A percentile compares a stretch with the other conserved stretches of the same genome.
Conservation (phyloP, 2,329 filamentous ascomycete genomes). For the Sporothrix brunneoviolacea region DNA sequence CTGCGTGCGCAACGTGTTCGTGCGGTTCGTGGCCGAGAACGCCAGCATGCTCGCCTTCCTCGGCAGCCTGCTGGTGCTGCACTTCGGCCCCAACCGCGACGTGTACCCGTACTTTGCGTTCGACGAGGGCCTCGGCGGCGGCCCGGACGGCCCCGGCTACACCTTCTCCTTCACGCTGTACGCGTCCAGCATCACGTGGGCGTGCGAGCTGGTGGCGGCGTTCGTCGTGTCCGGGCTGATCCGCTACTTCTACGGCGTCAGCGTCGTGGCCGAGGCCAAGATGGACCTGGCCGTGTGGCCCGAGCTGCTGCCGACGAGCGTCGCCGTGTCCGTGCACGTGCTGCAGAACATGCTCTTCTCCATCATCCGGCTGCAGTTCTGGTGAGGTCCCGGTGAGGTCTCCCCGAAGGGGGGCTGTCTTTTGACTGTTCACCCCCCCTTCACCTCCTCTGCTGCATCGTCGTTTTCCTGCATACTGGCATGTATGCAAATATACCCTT, state of each 20-base stretch:
- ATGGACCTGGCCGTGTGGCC: constrained; percentile 60
- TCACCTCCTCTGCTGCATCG: too few species aligned
- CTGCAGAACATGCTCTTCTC: constrained; percentile 68
- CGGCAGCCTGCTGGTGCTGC: constrained; percentile 57
- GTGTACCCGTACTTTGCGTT: constrained; percentile 67
- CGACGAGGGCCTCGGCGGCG: constrained; percentile 33
- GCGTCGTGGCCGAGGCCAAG: constrained; percentile 58
- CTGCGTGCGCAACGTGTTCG: constrained; percentile 59
- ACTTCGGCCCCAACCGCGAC: constrained; percentile 60
- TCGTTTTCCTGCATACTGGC: too few species aligned
- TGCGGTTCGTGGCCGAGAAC: constrained; percentile 61
- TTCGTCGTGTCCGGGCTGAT: constrained; percentile 54
- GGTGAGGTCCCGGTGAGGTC: too few species aligned
- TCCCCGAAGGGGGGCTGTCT: too few species aligned
- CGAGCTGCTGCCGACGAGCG: constrained; percentile 58
- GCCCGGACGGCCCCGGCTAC: constrained; percentile 31
- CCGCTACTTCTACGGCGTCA: constrained; percentile 50
- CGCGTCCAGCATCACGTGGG: constrained; percentile 59
- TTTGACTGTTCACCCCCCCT: too few species aligned
- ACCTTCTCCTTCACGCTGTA: constrained; percentile 58
- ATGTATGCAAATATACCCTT: too few species aligned
- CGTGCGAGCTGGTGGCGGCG: constrained; percentile 57
- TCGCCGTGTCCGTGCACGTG: constrained; percentile 61
- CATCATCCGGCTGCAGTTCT: constrained; percentile 58
- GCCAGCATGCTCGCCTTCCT: constrained; percentile 63